phyloP scores from a whole-genome alignment of 2,329 filamentous ascomycete species.

The Apiospora koreana region DNA sequence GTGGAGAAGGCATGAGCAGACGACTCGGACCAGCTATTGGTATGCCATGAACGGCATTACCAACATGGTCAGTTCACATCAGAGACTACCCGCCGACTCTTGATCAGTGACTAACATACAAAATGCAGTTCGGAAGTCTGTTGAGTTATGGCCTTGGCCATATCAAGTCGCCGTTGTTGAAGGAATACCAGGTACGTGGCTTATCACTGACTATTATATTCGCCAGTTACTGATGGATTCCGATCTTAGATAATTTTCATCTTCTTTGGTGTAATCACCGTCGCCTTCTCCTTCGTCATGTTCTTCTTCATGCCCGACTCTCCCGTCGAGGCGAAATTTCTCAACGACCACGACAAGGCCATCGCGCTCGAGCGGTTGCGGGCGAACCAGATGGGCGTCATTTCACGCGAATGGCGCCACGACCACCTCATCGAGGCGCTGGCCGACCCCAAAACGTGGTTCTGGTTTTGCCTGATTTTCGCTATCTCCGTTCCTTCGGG shows the following conservation, averaged over 20 bases:
- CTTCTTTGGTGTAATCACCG: constrained; percentile 53
- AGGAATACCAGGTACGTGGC: constrained; percentile 30
- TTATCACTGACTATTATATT: not conserved
- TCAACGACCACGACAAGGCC: constrained; percentile 51
- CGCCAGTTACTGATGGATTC: not conserved
- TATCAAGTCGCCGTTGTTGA: constrained; percentile 48
- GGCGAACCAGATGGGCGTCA: constrained; percentile 56
- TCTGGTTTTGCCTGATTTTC: constrained; percentile 57
- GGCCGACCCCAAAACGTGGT: constrained; percentile 60
- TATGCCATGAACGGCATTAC: constrained; percentile 63
- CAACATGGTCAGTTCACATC: constrained; percentile 43
- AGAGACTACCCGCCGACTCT: not conserved
- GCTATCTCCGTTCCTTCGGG: constrained; percentile 57
- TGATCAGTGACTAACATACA: constrained; percentile 15
- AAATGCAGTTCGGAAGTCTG: constrained; percentile 48
- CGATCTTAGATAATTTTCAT: constrained; percentile 51
- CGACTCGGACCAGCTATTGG: constrained; percentile 57
- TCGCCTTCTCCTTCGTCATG: constrained; percentile 46
- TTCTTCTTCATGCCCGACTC: constrained; percentile 51
- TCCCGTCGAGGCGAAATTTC: constrained; percentile 50
- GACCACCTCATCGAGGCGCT: constrained; percentile 54
- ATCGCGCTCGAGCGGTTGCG: constrained; percentile 56
- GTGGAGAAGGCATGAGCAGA: constrained; percentile 62
- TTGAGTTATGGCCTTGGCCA: constrained; percentile 61
- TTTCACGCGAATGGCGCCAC: constrained; percentile 52